A percentile compares a stretch with the other conserved stretches of the same genome.
These are phyloP conservation scores for Pythium myriotylum DNA, from an alignment of 352 stramenopile species.

Conservation along the genomic window DNA sequence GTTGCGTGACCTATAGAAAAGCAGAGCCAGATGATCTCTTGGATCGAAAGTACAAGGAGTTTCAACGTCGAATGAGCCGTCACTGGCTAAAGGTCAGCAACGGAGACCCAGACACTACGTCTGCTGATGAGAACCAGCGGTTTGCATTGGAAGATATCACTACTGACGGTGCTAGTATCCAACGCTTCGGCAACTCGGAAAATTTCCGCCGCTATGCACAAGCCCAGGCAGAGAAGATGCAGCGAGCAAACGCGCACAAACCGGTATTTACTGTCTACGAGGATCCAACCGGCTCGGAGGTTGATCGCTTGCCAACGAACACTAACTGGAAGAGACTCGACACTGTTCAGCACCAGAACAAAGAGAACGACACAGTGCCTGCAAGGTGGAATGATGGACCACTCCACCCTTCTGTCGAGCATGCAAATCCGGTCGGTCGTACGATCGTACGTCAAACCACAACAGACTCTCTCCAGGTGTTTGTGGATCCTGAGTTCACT, in stretches of 20 bases:
- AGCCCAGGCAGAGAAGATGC: constrained; percentile 53
- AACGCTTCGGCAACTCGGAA: constrained; percentile 56
- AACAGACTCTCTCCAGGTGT: constrained; percentile 64
- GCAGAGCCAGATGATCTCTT: constrained; percentile 68
- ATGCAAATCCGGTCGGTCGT: not conserved
- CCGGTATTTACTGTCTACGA: constrained; percentile 87
- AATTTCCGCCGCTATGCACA: constrained; percentile 69
- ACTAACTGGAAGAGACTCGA: constrained; percentile 71
- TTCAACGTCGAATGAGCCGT: constrained; percentile 81
- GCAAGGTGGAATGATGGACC: constrained; percentile 51
- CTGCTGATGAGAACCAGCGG: constrained; percentile 51
- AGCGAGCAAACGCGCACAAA: constrained; percentile 70
- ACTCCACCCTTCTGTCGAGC: not conserved
- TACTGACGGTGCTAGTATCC: constrained; percentile 48
- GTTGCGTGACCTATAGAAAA: no score
- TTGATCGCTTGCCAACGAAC: constrained; percentile 63
- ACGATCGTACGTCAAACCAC: not conserved
- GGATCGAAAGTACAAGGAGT: constrained; percentile 80
- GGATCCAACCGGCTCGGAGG: constrained; percentile 52
- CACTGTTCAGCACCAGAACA: constrained; percentile 73
- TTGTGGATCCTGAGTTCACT: constrained; percentile 74
- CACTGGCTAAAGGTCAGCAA: constrained; percentile 78
- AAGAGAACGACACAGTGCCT: constrained; percentile 68
- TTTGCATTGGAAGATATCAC: constrained; percentile 68
- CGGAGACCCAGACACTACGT: constrained; percentile 28